Evolutionary conservation across 2,329 filamentous ascomycete species (phyloP).

Genomic region (Alternaria conjuncta): DNA sequence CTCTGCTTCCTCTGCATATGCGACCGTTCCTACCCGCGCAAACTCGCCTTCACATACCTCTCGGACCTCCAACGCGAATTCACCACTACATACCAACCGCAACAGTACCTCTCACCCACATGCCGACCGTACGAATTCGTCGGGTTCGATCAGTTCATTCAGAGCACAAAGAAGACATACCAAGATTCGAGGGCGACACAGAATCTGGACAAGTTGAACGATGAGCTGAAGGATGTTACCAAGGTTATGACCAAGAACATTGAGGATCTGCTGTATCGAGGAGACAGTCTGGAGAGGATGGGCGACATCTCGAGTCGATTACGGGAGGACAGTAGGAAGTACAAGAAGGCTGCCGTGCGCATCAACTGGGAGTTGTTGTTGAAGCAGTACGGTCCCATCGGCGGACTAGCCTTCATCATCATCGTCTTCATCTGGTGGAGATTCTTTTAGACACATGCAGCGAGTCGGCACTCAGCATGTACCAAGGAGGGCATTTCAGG

Average conservation of each 20-base stretch:
- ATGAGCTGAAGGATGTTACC: constrained; percentile 96
- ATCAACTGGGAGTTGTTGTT: constrained; percentile 98
- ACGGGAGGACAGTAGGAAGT: constrained; percentile 93
- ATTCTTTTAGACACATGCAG: constrained; percentile 69
- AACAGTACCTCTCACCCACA: constrained; percentile 74
- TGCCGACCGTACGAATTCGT: constrained; percentile 95
- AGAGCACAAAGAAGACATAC: constrained; percentile 90
- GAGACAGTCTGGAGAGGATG: constrained; percentile 95
- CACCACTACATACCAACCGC: constrained; percentile 77
- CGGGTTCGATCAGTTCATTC: constrained; percentile 97
- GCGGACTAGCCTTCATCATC: constrained; percentile 78
- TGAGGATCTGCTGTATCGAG: constrained; percentile 93
- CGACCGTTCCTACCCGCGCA: constrained; percentile 92
- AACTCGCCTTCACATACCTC: constrained; percentile 98
- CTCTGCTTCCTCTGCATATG: constrained; percentile 94
- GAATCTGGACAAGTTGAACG: constrained; percentile 94
- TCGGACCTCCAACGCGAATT: constrained; percentile 92
- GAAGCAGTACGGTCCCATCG: constrained; percentile 95
- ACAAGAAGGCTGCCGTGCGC: constrained; percentile 85
- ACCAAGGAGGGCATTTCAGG: not conserved
- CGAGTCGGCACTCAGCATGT: not conserved
- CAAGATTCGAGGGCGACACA: constrained; percentile 88
- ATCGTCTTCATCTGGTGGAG: constrained; percentile 89
- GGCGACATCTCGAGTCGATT: constrained; percentile 88
- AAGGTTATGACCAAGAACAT: constrained; percentile 99